These are phyloP conservation scores for Nakazawaea holstii DNA, from an alignment of 805 yeast genomes.

Conservation along the genomic window DNA sequence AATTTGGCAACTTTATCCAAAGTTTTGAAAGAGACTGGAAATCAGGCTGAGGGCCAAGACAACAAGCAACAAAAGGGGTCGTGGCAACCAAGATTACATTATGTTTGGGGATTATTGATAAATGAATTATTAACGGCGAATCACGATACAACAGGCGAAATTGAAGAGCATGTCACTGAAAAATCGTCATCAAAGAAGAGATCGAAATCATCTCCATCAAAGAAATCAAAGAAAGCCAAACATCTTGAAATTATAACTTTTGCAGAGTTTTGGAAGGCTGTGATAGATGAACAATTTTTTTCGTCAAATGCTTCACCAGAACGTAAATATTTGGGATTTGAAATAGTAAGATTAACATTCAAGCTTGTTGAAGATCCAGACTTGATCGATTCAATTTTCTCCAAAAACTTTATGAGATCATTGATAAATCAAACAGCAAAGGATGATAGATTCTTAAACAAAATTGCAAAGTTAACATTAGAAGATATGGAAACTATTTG, in stretches of 20 bases:
- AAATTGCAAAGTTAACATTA: constrained; percentile 53
- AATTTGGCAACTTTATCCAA: constrained; percentile 58
- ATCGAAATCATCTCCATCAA: constrained; percentile 25
- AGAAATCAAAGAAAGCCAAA: constrained; percentile 13
- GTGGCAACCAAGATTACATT: constrained; percentile 74
- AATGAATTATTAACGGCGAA: constrained; percentile 28
- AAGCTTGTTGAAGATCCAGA: constrained; percentile 29
- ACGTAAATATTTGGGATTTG: constrained; percentile 82
- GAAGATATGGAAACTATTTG: constrained; percentile 30
- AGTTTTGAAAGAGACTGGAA: constrained; percentile 53
- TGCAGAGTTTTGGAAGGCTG: constrained; percentile 72
- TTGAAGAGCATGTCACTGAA: constrained; percentile 18
- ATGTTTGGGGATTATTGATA: constrained; percentile 65
- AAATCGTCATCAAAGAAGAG: constrained; percentile 31
- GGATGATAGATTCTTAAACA: constrained; percentile 57
- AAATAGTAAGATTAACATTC: constrained; percentile 53
- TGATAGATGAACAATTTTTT: constrained; percentile 78
- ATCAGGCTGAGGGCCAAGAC: constrained; percentile 28
- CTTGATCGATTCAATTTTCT: constrained; percentile 30
- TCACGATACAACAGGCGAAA: not conserved
- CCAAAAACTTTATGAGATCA: constrained; percentile 65
- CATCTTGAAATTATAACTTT: constrained; percentile 26
- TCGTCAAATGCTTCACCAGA: constrained; percentile 75
- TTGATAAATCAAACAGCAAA: constrained; percentile 74
- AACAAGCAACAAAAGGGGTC: constrained; percentile 49